A percentile compares a stretch with the other conserved stretches of the same genome.
phyloP scores from a whole-genome alignment of 2,329 filamentous ascomycete species.

The Clarireedia hainanense region DNA sequence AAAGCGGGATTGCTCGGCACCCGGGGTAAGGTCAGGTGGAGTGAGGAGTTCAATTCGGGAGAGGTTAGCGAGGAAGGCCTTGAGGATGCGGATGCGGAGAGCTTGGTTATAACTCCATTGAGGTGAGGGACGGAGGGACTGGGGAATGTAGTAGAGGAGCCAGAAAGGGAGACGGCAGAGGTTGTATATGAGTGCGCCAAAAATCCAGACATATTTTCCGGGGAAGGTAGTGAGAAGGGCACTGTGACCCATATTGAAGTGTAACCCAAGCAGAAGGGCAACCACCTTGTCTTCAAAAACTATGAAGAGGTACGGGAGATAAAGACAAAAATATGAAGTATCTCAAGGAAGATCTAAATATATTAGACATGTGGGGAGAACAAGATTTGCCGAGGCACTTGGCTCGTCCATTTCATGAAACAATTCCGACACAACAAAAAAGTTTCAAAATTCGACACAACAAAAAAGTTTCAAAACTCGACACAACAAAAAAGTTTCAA shows the following conservation, averaged over 20 bases:
- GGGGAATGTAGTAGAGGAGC: background rate
- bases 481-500: no score
- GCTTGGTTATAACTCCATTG: slow-evolving; percentile 6
- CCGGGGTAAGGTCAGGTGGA: background rate
- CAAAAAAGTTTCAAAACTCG: no score
- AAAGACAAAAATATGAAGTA: no score
- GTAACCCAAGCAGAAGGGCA: no score
- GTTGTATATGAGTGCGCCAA: background rate
- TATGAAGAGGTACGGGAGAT: no score
- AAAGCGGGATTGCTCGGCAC: background rate
- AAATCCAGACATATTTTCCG: background rate
- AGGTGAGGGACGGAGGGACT: background rate
- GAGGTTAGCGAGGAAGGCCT: background rate
- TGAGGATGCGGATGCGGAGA: background rate
- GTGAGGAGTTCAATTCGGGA: background rate
- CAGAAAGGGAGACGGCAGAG: slow-evolving; percentile 2
- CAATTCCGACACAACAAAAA: no score
- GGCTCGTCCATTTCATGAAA: no score
- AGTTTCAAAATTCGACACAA: no score
- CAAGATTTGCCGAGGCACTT: no score
- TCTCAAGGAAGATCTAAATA: no score
- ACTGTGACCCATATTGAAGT: background rate
- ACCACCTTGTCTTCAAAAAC: no score
- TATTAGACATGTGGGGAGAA: no score
- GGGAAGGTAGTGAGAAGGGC: background rate